Conservation (phyloP, 306 rosid genomes). For the Gillenia trifoliata region DNA sequence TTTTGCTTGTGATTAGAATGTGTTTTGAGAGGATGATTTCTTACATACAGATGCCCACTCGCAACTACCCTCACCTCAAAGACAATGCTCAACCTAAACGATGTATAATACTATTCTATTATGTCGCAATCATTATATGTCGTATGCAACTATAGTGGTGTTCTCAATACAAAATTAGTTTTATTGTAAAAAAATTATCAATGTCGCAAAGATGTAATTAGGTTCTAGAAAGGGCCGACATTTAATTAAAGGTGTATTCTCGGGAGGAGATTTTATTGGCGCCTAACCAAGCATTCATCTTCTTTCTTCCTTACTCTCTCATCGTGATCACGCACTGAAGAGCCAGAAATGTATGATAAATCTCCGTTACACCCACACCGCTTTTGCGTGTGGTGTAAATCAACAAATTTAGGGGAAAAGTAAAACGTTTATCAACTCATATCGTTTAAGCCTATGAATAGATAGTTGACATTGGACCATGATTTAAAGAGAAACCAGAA, state of each 20-base stretch:
- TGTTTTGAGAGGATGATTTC: slow-evolving; percentile 37
- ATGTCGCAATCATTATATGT: slow-evolving; percentile 23
- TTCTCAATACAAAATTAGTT: background rate
- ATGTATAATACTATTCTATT: slow-evolving; percentile 22
- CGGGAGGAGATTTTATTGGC: too few species aligned
- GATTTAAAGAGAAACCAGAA: slow-evolving; percentile 10
- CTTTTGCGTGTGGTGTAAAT: too few species aligned
- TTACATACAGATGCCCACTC: slow-evolving; percentile 46
- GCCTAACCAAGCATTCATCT: too few species aligned
- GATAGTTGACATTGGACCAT: background rate
- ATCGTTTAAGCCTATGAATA: slow-evolving; percentile 6
- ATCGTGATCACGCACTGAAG: too few species aligned
- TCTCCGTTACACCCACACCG: too few species aligned
- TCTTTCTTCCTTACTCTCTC: too few species aligned
- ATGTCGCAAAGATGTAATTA: background rate
- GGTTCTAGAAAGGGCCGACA: background rate
- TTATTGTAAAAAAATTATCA: background rate
- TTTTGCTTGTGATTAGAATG: too few species aligned
- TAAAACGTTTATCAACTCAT: too few species aligned
- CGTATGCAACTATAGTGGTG: background rate
- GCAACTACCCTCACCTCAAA: slow-evolving; percentile 48
- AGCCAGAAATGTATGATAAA: too few species aligned
- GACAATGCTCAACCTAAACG: slow-evolving; percentile 28
- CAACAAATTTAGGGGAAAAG: background rate
- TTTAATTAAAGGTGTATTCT: background rate